These are phyloP conservation scores for Globisporangium acanthophoron DNA, from an alignment of 352 stramenopile genomes.

Conservation along the genomic window DNA sequence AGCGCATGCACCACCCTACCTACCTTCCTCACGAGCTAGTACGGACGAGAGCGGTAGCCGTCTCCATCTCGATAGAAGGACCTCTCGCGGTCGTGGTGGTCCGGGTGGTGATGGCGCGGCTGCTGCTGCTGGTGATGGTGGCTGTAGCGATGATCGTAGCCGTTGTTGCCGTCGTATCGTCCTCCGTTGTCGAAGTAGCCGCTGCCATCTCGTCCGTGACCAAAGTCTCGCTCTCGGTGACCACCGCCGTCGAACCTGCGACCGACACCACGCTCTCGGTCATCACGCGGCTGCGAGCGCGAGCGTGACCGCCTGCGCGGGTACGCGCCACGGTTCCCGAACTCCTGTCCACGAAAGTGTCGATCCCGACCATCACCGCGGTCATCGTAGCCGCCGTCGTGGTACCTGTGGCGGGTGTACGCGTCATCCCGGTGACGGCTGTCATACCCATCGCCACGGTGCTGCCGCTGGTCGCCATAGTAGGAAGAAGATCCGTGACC, in stretches of 20 bases:
- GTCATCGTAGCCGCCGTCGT: not conserved
- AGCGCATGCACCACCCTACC: not conserved
- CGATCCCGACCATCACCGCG: not conserved
- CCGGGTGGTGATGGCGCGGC: not conserved
- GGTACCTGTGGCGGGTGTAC: not conserved
- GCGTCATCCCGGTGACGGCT: not conserved
- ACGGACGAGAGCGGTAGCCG: constrained; percentile 6
- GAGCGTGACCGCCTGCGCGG: not conserved
- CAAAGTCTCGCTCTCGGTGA: constrained; percentile 1
- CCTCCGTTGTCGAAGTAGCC: constrained; percentile 1
- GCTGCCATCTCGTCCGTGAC: constrained; percentile 1
- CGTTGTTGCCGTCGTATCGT: not conserved
- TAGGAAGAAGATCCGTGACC: not conserved
- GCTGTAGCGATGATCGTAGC: not conserved
- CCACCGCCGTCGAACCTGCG: not conserved
- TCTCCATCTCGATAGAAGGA: constrained; percentile 2
- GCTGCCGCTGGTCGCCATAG: not conserved
- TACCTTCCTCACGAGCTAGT: not conserved
- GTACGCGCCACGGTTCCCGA: not conserved
- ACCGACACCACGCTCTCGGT: not conserved
- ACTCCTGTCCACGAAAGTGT: not conserved
- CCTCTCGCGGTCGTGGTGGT: constrained; percentile 2
- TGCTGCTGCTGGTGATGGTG: not conserved
- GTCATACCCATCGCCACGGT: not conserved
- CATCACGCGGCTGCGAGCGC: not conserved